Percentiles rank a stretch among this genome's conserved stretches.
Evolutionary conservation across 805 yeast genomes (phyloP).

Genomic region (Saccharomyces paradoxus): DNA sequence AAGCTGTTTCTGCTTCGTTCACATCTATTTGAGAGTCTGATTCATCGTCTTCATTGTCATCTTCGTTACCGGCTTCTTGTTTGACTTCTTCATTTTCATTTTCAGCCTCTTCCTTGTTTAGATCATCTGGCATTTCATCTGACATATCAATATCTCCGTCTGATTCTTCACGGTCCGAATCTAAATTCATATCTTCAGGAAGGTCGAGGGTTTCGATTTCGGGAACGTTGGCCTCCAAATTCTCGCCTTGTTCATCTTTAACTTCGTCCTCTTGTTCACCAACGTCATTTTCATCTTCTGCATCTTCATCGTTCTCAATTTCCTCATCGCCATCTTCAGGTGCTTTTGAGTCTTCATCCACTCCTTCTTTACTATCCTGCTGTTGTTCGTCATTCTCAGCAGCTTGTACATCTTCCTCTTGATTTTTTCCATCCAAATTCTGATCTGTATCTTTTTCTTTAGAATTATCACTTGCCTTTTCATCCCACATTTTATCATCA

Average conservation of each 20-base stretch:
- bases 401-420: slow-evolving; percentile 37
- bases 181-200: slow-evolving; percentile 88
- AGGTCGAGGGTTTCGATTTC: slow-evolving; percentile 81
- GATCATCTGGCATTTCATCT: slow-evolving; percentile 30
- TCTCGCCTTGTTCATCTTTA: slow-evolving; percentile 57
- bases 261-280: slow-evolving; percentile 80
- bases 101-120: slow-evolving; percentile 29
- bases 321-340: slow-evolving; percentile 36
- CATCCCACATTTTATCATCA: slow-evolving; percentile 98
- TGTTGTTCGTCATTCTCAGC: slow-evolving; percentile 33
- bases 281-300: slow-evolving; percentile 59
- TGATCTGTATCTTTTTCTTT: slow-evolving; percentile 79
- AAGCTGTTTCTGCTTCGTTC: slow-evolving; percentile 30
- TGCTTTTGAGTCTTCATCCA: slow-evolving; percentile 20
- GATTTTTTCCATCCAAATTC: slow-evolving; percentile 48
- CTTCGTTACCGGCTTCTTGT: slow-evolving; percentile 18
- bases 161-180: slow-evolving; percentile 61
- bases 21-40: slow-evolving; percentile 29
- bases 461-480: slow-evolving; percentile 65
- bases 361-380: slow-evolving; percentile 28
- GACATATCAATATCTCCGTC: slow-evolving; percentile 39
- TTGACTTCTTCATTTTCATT: slow-evolving; percentile 26
- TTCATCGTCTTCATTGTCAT: slow-evolving; percentile 21
- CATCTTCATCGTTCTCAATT: slow-evolving; percentile 46
- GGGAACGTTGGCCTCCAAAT: slow-evolving; percentile 65